Evolutionary conservation across 257 asterid species (phyloP), one percentile per base, ranked within the genome.

Genomic region (Nicotiana attenuata): DNA sequence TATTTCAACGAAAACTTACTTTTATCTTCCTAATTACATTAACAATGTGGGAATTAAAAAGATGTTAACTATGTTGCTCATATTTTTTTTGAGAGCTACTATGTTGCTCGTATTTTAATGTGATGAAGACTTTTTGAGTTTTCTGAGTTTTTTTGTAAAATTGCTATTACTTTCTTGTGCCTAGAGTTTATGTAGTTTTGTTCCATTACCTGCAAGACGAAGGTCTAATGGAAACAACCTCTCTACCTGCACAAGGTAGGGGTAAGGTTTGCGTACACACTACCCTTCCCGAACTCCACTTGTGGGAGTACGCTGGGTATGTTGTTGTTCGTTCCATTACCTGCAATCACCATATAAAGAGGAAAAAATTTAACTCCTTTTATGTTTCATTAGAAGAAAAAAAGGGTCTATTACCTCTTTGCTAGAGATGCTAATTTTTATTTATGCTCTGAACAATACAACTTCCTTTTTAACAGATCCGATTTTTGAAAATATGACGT

Each of bases 401-500:
- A 26, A 29, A 17, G 0, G 17, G 29, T 19, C 10, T 67, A 17
- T 67, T 35, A 31, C 24, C 47, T 65, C 13, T 65, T 65, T 29
- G 45, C 76, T 33, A 66, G 26, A 66, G 20, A 45, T 41, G 59
- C 20, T 71, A 20, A 38, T 33, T 33, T 33, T 33, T 33, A 38
- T 38, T 7, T n/a, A 10, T 38, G 77, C 33, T 69, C 31, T 69
- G 0, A n/a, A 57, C 13, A 71, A 73, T 28, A 71, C 20, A 45
- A 45, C 14, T 71, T 13, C 59, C 78, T 45, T 16, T 24, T 14
- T 15, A 64, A 14, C 61, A 80, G 87, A 84, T 59, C 52, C 76
- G 33, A 67, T 60, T 53, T 57, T 64, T 45, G 66, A 41, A 7
- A 33, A 82, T 55, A 93, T 92, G 98, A 90, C 92, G 19, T 52